These are phyloP conservation scores for Capsicum rhomboideum DNA, from an alignment of 257 asterid genomes.

Conservation along the genomic window DNA sequence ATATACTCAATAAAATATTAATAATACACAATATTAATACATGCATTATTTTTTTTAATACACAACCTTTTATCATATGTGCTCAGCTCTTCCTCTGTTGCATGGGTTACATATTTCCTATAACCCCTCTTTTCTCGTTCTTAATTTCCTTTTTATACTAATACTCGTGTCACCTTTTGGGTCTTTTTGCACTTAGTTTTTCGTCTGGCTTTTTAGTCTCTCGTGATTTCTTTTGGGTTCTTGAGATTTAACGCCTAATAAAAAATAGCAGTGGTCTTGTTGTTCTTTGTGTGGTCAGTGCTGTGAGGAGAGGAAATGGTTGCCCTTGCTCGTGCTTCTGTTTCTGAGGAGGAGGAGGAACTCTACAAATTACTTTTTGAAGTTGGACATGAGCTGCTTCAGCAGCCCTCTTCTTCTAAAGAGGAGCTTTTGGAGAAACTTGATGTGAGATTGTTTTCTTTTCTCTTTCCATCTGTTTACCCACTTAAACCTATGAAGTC, in stretches of 20 bases:
- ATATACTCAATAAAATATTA: too few relatives aligned
- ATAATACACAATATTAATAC: too few relatives aligned
- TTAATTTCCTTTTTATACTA: background rate
- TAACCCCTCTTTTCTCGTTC: background rate
- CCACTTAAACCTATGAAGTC: background rate
- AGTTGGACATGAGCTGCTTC: constrained; percentile 6
- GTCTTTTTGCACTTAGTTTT: background rate
- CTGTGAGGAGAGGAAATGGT: background rate
- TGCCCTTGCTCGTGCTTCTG: background rate
- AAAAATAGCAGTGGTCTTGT: background rate
- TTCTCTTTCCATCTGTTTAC: background rate
- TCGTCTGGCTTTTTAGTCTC: background rate
- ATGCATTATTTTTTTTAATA: too few relatives aligned
- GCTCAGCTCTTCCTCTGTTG: background rate
- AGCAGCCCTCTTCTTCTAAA: background rate
- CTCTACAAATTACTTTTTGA: constrained; percentile 1
- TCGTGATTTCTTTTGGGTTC: background rate
- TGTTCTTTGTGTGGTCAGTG: background rate
- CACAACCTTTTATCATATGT: too few relatives aligned
- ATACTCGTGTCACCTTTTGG: background rate
- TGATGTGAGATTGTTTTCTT: constrained; percentile 2
- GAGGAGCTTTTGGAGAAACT: constrained; percentile 13
- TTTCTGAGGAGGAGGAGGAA: background rate
- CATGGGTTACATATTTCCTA: constrained; percentile 2
- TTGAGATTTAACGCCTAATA: background rate